Conservation (phyloP, 805 yeast species). For the Sugiyamaella marilandica region DNA sequence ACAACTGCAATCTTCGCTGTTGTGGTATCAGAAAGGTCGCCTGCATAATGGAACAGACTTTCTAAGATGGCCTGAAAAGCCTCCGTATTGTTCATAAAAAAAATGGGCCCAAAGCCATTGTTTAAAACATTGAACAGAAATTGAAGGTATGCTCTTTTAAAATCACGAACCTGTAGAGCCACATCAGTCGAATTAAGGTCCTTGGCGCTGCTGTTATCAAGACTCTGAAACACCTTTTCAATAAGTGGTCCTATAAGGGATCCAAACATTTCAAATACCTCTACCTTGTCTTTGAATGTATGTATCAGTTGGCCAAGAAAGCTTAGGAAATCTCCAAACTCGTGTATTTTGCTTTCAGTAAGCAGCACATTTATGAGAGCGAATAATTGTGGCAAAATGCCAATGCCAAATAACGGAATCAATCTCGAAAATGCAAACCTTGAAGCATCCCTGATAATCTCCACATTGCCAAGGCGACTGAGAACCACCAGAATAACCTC, state of each 20-base stretch:
- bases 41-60: constrained; percentile 60
- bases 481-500: constrained; percentile 80
- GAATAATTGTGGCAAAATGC: constrained; percentile 51
- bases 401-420: constrained; percentile 62
- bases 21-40: constrained; percentile 56
- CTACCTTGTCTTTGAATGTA: constrained; percentile 59
- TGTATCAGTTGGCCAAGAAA: constrained; percentile 88
- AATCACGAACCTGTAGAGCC: constrained; percentile 54
- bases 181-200: constrained; percentile 54
- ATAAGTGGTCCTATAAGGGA: constrained; percentile 72
- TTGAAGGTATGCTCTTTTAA: constrained; percentile 67
- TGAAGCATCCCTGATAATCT: constrained; percentile 74
- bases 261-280: constrained; percentile 67
- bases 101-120: constrained; percentile 74
- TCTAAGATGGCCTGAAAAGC: constrained; percentile 57
- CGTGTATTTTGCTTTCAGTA: constrained; percentile 55
- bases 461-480: constrained; percentile 63
- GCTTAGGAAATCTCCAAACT: constrained; percentile 74
- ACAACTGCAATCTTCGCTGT: constrained; percentile 65
- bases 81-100: constrained; percentile 60
- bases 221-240: constrained; percentile 51
- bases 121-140: constrained; percentile 65
- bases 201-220: constrained; percentile 28
- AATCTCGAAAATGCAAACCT: constrained; percentile 85
- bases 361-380: constrained; percentile 67